Evolutionary conservation across 352 stramenopile species (phyloP).

Genomic region (Hyaloperonospora arabidopsidis): DNA sequence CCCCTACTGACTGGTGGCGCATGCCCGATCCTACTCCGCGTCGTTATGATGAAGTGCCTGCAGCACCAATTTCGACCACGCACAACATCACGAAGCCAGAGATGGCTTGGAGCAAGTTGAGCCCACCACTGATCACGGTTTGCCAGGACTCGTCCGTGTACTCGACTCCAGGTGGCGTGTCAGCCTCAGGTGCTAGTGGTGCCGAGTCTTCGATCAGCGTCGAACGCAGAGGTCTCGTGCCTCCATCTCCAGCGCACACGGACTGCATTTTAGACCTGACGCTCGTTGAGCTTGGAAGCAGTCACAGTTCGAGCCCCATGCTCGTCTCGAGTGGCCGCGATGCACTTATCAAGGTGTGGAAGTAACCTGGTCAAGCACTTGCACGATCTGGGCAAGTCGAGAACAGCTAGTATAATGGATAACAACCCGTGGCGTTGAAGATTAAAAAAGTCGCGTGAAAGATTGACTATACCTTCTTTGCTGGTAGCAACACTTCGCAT

Average conservation of each 20-base stretch:
- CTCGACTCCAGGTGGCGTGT: conserved; percentile 36
- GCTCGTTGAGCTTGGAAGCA: conserved; percentile 85
- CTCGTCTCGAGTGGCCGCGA: conserved; percentile 91
- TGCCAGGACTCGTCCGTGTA: conserved; percentile 80
- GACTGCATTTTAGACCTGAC: conserved; percentile 95
- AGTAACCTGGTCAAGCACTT: conserved; percentile 36
- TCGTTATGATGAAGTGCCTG: conserved; percentile 27
- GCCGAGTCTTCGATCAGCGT: conserved; percentile 74
- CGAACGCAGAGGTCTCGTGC: conserved; percentile 81
- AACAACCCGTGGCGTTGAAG: conserved; percentile 8
- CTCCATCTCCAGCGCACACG: conserved; percentile 82
- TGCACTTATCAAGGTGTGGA: conserved; percentile 95
- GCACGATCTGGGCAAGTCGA: conserved; percentile 7
- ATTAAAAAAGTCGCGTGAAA: conserved; percentile 7
- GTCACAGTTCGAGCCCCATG: conserved; percentile 45
- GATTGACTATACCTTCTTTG: not conserved
- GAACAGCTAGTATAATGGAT: conserved; percentile 18
- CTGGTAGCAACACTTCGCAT: not conserved
- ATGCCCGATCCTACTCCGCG: conserved; percentile 32
- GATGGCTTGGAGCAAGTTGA: conserved; percentile 83
- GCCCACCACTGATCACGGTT: conserved; percentile 72
- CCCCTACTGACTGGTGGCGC: conserved; percentile 76
- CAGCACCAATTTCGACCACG: conserved; percentile 19
- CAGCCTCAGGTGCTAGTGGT: conserved; percentile 40
- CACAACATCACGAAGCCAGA: conserved; percentile 66